Evolutionary conservation across 108 stramenopile genomes (phyloP).

Genomic region (Cyclotella distinguenda): DNA sequence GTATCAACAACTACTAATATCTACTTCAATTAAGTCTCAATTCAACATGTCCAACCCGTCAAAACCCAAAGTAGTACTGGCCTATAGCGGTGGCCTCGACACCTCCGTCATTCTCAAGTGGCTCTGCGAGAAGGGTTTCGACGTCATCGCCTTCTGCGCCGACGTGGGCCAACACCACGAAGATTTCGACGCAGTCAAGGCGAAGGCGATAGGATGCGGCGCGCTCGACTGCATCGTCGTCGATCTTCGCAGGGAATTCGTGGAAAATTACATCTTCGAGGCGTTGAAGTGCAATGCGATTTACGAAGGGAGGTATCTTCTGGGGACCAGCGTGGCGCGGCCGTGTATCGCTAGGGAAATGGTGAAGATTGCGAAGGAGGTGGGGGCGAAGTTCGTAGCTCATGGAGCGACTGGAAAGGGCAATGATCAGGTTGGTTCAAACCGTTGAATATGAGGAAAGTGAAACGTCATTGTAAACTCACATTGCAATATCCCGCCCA

Average conservation of each 20-base stretch:
- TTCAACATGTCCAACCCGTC: slow-evolving; percentile 41
- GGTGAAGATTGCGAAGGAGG: slow-evolving; percentile 94
- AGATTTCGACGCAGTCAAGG: slow-evolving; percentile 84
- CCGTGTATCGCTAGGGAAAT: slow-evolving; percentile 99
- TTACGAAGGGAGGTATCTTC: slow-evolving; percentile 92
- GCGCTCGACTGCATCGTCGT: slow-evolving; percentile 89
- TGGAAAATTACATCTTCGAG: slow-evolving; percentile 94
- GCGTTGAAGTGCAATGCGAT: slow-evolving; percentile 94
- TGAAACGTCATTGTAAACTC: no score
- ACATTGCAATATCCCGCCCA: no score
- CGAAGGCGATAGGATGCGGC: slow-evolving; percentile 84
- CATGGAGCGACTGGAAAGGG: slow-evolving; percentile 99
- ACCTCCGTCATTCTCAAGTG: slow-evolving; percentile 98
- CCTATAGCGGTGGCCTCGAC: slow-evolving; percentile 97
- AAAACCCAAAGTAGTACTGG: slow-evolving; percentile 92
- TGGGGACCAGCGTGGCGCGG: slow-evolving; percentile 96
- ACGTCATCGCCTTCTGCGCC: slow-evolving; percentile 96
- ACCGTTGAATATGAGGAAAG: no score
- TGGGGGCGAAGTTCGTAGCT: slow-evolving; percentile 89
- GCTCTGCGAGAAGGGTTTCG: slow-evolving; percentile 97
- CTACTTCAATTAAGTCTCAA: no score
- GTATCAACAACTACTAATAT: no score
- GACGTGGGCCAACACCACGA: slow-evolving; percentile 92
- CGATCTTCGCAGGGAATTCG: slow-evolving; percentile 95
- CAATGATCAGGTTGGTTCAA: slow-evolving; percentile 99